phyloP scores from a whole-genome alignment of 78 protist genomes.

The Guillardia theta region DNA sequence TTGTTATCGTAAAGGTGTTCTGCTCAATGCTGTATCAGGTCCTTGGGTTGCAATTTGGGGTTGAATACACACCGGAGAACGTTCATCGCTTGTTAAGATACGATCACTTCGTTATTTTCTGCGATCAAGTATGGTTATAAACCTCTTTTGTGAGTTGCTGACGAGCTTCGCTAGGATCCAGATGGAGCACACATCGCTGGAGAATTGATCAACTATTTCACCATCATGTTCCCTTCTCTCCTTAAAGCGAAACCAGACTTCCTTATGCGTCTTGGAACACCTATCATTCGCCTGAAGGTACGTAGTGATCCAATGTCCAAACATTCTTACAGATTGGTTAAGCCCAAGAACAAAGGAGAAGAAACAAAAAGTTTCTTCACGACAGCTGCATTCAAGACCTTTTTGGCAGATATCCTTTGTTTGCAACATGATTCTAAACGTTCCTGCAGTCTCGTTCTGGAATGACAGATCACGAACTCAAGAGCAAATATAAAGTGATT shows the following conservation, averaged over 20 bases:
- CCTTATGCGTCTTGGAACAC: conserved; percentile 4
- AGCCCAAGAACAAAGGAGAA: neutral
- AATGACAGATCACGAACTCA: no score
- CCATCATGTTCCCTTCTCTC: conserved; percentile 21
- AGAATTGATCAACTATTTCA: neutral
- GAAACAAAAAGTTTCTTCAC: neutral
- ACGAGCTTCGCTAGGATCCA: no score
- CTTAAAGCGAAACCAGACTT: conserved; percentile 1
- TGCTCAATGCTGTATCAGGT: no score
- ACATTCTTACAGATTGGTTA: no score
- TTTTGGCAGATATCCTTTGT: no score
- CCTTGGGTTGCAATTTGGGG: conserved; percentile 8
- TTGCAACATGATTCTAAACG: no score
- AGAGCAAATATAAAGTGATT: no score
- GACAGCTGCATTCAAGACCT: conserved; percentile 20
- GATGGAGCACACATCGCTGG: conserved; percentile 36
- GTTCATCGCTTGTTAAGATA: neutral
- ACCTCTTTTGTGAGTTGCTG: no score
- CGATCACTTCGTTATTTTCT: conserved; percentile 38
- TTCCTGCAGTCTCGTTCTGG: no score
- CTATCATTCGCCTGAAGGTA: neutral
- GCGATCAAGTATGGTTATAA: no score
- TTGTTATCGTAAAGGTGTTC: no score
- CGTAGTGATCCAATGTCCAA: no score
- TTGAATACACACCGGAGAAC: neutral